These are phyloP conservation scores for Rhynchospora breviuscula DNA, from an alignment of 176 grass and related monocot genomes.

Conservation along the genomic window DNA sequence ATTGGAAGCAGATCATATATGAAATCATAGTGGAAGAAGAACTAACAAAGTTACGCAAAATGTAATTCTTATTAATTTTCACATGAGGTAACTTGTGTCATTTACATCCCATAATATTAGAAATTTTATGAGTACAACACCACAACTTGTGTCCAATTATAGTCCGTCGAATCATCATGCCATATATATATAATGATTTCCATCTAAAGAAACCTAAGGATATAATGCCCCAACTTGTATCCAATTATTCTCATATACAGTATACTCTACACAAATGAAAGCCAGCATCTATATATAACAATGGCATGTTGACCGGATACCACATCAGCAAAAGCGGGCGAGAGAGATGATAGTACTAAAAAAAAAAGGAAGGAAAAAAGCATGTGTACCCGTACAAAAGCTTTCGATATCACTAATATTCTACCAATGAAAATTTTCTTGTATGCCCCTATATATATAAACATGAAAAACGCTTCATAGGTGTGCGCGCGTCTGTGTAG, in stretches of 20 bases:
- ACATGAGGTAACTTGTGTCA: neutral
- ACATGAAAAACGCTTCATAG: neutral
- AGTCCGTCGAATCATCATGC: neutral
- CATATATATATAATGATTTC: neutral
- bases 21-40: neutral
- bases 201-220: neutral
- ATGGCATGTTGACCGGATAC: neutral
- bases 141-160: neutral
- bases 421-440: neutral
- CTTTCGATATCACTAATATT: slow-evolving; percentile 1
- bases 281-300: slow-evolving; percentile 10
- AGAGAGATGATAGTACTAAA: neutral
- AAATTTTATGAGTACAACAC: neutral
- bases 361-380: neutral
- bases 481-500: too few relatives aligned
- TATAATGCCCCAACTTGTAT: too few relatives aligned
- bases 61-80: neutral
- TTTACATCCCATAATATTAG: neutral
- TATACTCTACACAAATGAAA: slow-evolving; percentile 4
- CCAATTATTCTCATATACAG: neutral
- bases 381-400: slow-evolving; percentile 15
- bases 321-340: neutral
- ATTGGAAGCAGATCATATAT: neutral
- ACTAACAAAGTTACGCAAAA: neutral
- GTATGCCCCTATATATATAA: neutral